Base-by-base conservation (phyloP, 176 grass and related monocot genomes). In the Triticum turgidum region DNA sequence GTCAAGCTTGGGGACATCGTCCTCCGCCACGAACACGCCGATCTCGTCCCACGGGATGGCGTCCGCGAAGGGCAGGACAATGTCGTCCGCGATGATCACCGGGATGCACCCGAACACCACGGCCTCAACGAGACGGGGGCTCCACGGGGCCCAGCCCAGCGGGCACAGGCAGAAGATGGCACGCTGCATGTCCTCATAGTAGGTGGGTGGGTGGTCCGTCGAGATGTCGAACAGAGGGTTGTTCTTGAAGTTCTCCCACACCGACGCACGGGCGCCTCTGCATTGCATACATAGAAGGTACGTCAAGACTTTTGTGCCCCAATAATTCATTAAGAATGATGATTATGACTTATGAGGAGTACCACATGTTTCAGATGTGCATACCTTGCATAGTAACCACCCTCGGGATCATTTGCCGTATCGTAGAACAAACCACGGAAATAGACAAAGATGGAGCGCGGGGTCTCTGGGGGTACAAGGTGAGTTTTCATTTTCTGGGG, bases 131-230 rank as follows among this genome's bases (percentile, higher is more conserved):
- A 92, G 73, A 44, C 93, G 81, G 11, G 93, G 93, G 75, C 93
- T 95, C 93, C 93, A 95, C 0, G 93, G 93, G 0, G 93, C 93
- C 93, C 90, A 95, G 42, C 93, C 93, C 21, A 95, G 82, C 7
- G 93, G 93, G 79, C 93, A 95, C 39, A 95, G 63, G 86, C 93
- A 95, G 83, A 95, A 95, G 61, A 95, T 34, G 4, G 93, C 86
- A 0, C 90, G 90, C 72, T 95, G 93, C 93, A 95, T 95, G 83
- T 95, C 93, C 78, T 95, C 93, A 0, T 95, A 95, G 44, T 95
- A 95, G 35, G 90, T 92, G 4, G 85, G 86, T 6, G 93, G 93
- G 64, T 95, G 93, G 13, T 88, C 90, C 0, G 93, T 92, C 1
- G 93, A 95, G 30, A 95, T 90, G 88, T 95, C 93, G 18, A 95